Conservation (phyloP, 225 moss, liverwort and hornwort genomes). For the Antitrichia curtipendula region DNA sequence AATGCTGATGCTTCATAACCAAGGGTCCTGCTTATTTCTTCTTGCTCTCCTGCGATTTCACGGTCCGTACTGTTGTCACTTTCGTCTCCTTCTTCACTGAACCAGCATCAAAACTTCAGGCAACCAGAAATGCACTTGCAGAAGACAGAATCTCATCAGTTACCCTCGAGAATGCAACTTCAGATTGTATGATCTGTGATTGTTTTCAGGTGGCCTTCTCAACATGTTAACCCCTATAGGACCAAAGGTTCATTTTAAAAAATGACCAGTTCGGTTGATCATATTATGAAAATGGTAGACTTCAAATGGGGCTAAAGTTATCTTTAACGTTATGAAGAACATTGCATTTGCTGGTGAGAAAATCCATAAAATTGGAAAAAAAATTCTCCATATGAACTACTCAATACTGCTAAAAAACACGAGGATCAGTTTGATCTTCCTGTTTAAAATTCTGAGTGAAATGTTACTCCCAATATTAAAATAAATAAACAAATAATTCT, state of each 20-base stretch:
- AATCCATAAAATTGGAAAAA: not conserved
- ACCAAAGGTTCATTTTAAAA: not conserved
- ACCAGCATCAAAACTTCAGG: not conserved
- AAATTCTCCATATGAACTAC: not conserved
- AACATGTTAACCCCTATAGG: not conserved
- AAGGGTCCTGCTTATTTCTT: not conserved
- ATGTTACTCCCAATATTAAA: not conserved
- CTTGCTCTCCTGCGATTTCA: not conserved
- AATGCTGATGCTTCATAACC: not conserved
- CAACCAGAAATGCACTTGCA: not conserved
- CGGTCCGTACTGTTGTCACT: not conserved
- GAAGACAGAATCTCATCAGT: not conserved
- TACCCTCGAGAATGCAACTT: not conserved
- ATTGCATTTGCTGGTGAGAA: not conserved
- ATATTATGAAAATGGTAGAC: not conserved
- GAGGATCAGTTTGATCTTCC: not conserved
- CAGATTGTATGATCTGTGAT: not conserved
- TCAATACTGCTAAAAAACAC: not conserved
- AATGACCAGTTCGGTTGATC: not conserved
- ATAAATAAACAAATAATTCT: not conserved
- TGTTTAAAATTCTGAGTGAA: not conserved
- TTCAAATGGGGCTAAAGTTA: not conserved
- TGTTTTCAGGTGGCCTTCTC: not conserved
- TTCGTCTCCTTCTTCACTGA: slow-evolving; percentile 1
- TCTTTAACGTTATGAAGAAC: not conserved